Conservation (phyloP, 1,284 basidiomycete genomes). For the Ustilago trichophora region DNA sequence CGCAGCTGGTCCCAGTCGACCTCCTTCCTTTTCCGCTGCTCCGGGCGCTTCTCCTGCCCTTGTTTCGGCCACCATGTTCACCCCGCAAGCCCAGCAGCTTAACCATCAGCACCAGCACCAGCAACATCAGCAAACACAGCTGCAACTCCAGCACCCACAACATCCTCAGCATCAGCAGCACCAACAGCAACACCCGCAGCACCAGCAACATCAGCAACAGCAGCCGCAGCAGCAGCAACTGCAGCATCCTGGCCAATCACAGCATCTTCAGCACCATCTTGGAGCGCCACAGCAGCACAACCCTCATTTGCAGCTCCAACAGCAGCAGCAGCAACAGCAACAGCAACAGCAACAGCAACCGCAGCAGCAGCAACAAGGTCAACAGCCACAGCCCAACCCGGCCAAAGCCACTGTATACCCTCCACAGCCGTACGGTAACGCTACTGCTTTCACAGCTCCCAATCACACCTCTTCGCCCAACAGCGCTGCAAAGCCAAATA, state of each 20-base stretch:
- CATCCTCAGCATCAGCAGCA: conserved; percentile 34
- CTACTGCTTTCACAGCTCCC: conserved; percentile 24
- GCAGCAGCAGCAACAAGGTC: conserved; percentile 20
- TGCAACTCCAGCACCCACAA: conserved; percentile 23
- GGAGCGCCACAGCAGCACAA: conserved; percentile 16
- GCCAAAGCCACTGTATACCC: conserved; percentile 41
- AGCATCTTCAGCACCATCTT: conserved; percentile 22
- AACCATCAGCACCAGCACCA: conserved; percentile 28
- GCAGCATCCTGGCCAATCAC: too few relatives aligned
- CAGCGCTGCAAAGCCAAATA: conserved; percentile 35
- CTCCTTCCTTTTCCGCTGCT: conserved; percentile 14
- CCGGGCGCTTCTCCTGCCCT: conserved; percentile 27
- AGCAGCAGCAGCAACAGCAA: conserved; percentile 13
- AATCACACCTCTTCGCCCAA: conserved; percentile 45
- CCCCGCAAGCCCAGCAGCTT: conserved; percentile 25
- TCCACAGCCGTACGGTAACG: conserved; percentile 51
- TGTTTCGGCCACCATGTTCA: conserved; percentile 31
- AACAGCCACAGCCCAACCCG: conserved; percentile 11
- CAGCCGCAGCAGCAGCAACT: conserved; percentile 15
- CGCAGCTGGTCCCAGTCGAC: conserved; percentile 23
- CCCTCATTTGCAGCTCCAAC: conserved; percentile 1
- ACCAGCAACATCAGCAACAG: conserved; percentile 21
- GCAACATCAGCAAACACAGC: conserved; percentile 17
- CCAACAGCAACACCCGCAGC: conserved; percentile 20
- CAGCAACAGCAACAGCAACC: conserved; percentile 29